Conservation (phyloP, 441 rosid genomes). For the Metrosideros polymorpha region DNA sequence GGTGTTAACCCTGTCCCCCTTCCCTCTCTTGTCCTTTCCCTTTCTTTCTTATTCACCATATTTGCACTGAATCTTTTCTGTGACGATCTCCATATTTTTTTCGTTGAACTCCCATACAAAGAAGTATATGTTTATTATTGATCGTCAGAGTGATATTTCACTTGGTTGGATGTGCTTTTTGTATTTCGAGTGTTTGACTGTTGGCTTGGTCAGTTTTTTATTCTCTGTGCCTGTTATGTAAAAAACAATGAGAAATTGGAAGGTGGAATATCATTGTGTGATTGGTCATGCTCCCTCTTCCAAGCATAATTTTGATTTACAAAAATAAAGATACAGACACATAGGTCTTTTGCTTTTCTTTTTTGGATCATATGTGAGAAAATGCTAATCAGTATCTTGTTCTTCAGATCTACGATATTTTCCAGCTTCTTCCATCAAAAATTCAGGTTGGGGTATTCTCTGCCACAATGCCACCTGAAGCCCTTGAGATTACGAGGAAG, state of each 20-base stretch:
- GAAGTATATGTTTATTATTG: neutral
- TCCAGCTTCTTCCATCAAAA: constrained; percentile 62
- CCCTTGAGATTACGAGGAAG: constrained; percentile 79
- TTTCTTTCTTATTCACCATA: neutral
- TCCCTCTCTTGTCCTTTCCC: neutral
- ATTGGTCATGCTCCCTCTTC: neutral
- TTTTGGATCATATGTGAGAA: neutral
- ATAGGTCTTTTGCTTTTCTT: neutral
- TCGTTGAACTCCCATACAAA: neutral
- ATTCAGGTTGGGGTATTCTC: constrained; percentile 72
- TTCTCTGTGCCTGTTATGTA: neutral
- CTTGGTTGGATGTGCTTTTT: neutral
- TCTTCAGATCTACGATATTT: constrained; percentile 63
- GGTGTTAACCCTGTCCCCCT: neutral
- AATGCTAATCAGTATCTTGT: neutral
- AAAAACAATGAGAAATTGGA: neutral
- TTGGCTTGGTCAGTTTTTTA: neutral
- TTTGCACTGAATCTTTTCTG: neutral
- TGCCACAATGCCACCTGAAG: constrained; percentile 82
- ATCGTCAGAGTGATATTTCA: neutral
- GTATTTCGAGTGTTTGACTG: neutral
- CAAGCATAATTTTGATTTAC: neutral
- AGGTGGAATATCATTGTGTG: neutral
- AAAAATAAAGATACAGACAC: neutral
- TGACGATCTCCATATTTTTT: neutral